Evolutionary conservation across 1,284 basidiomycete species (phyloP).

Genomic region (Singerocomus rubriflavus): DNA sequence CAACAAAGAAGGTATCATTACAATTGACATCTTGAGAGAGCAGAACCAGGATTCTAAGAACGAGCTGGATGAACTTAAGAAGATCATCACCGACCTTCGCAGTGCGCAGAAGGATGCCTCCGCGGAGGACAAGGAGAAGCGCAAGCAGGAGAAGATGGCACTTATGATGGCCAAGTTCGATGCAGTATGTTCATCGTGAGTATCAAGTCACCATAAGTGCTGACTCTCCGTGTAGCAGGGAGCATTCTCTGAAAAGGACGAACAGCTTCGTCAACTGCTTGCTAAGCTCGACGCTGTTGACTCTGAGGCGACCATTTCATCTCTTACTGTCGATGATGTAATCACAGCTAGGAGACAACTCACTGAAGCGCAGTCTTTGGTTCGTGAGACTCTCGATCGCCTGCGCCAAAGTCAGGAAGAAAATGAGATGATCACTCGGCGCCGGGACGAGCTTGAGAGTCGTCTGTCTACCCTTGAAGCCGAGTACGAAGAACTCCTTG

Average conservation of each 20-base stretch:
- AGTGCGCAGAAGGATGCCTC: slow-evolving; percentile 80
- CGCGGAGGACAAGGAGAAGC: slow-evolving; percentile 95
- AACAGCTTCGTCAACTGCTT: slow-evolving; percentile 81
- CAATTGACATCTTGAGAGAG: slow-evolving; percentile 95
- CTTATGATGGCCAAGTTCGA: slow-evolving; percentile 99
- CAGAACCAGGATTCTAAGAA: slow-evolving; percentile 86
- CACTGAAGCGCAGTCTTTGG: slow-evolving; percentile 81
- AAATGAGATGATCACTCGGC: slow-evolving; percentile 79
- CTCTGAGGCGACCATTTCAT: slow-evolving; percentile 50
- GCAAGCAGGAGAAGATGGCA: slow-evolving; percentile 99
- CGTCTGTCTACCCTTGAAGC: slow-evolving; percentile 81
- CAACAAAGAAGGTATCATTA: slow-evolving; percentile 92
- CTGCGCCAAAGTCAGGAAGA: slow-evolving; percentile 91
- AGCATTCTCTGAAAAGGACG: slow-evolving; percentile 90
- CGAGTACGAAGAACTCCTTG: slow-evolving; percentile 95
- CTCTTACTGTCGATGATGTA: slow-evolving; percentile 75
- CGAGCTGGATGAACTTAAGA: slow-evolving; percentile 90
- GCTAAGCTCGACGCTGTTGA: slow-evolving; percentile 81
- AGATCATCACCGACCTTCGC: slow-evolving; percentile 78
- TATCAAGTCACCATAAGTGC: background rate
- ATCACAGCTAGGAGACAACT: slow-evolving; percentile 82
- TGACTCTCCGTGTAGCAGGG: slow-evolving; percentile 55
- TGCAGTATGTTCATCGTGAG: slow-evolving; percentile 54
- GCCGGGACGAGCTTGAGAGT: slow-evolving; percentile 86
- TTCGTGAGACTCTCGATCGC: slow-evolving; percentile 88